Conservation (phyloP, 2,329 filamentous ascomycete species). For the Gaeumannomyces tritici region DNA sequence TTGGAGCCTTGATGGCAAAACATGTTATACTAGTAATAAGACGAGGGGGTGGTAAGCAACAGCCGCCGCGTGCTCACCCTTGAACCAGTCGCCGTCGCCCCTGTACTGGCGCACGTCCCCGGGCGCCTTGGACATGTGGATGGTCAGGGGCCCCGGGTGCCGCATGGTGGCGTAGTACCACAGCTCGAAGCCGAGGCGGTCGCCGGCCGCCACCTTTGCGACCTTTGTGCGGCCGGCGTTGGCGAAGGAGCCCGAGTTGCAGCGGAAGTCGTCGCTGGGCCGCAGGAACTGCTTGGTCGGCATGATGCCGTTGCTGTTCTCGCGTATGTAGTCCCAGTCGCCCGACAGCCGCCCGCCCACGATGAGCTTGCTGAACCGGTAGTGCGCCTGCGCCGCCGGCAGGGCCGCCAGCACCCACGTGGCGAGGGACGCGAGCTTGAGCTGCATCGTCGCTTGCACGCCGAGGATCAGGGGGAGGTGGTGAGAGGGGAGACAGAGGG, state of each 20-base stretch:
- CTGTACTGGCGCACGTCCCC: constrained; percentile 8
- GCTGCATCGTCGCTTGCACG: neutral
- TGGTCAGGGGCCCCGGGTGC: constrained; percentile 26
- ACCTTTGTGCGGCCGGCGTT: constrained; percentile 19
- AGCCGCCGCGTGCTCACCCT: constrained; percentile 35
- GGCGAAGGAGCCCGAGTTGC: constrained; percentile 25
- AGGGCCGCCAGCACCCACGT: constrained; percentile 1
- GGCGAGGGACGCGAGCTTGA: neutral
- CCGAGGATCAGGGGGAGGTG: no score
- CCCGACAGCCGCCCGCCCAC: constrained; percentile 11
- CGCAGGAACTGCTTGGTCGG: constrained; percentile 26
- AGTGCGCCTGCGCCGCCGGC: constrained; percentile 1
- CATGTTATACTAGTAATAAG: no score
- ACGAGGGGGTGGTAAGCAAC: no score
- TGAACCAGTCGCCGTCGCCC: constrained; percentile 9
- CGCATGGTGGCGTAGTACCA: constrained; percentile 17
- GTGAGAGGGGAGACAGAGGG: neutral
- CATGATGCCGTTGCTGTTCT: constrained; percentile 16
- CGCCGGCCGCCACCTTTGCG: constrained; percentile 23
- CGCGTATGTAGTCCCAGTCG: constrained; percentile 11
- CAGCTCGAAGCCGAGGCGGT: constrained; percentile 29
- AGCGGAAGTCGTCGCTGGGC: constrained; percentile 25
- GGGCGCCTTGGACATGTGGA: constrained; percentile 18
- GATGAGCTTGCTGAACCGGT: neutral
- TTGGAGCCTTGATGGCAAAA: no score